Conservation (phyloP, 345 rosid genomes). For the Syzygium oleosum region DNA sequence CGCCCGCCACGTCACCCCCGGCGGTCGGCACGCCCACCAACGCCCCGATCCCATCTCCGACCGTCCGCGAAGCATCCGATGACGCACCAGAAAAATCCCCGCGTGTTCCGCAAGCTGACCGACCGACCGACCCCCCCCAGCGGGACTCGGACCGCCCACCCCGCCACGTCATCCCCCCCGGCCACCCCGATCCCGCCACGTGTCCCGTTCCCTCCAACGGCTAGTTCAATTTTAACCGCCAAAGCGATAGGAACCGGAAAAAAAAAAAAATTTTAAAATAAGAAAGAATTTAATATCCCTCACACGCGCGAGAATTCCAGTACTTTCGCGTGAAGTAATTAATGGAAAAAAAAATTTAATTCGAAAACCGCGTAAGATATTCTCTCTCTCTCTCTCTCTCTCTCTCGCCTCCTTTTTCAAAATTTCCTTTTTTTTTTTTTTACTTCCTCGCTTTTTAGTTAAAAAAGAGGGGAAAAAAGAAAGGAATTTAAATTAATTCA, state of each 20-base stretch:
- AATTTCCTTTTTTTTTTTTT: neutral
- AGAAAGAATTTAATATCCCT: neutral
- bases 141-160: constrained; percentile 34
- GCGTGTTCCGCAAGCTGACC: neutral
- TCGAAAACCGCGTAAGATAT: neutral
- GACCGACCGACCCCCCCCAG: neutral
- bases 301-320: constrained; percentile 11
- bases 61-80: neutral
- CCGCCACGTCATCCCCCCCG: constrained; percentile 25
- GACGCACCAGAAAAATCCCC: neutral
- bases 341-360: neutral
- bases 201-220: constrained; percentile 21
- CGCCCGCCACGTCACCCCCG: neutral
- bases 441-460: neutral
- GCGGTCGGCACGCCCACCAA: neutral
- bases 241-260: neutral
- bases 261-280: neutral
- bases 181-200: constrained; percentile 18
- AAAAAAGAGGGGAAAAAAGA: neutral
- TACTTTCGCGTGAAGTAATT: constrained; percentile 2
- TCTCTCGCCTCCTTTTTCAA: constrained; percentile 1
- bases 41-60: neutral
- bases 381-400: neutral
- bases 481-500: fast-evolving
- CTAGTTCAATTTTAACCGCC: constrained; percentile 29